These are phyloP conservation scores for Gastrodia elata DNA, from an alignment of 106 monocot genomes.

Conservation along the genomic window DNA sequence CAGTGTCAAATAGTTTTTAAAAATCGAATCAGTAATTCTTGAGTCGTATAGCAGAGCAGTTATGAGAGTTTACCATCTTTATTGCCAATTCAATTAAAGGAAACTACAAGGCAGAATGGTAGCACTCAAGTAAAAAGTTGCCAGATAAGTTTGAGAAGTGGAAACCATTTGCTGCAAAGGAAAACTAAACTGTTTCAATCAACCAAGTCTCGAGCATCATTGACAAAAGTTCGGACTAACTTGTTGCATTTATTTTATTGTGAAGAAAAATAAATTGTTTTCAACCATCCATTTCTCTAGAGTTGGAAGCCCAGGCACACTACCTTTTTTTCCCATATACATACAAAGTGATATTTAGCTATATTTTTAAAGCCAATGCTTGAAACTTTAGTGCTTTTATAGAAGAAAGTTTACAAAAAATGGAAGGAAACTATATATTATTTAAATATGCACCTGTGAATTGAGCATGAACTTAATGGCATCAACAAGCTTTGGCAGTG, in stretches of 20 bases:
- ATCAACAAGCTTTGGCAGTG: slow-evolving; percentile 12
- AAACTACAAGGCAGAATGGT: too few relatives aligned
- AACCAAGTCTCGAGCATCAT: too few relatives aligned
- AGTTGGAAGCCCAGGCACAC: background rate
- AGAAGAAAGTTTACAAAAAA: background rate
- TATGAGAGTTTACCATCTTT: too few relatives aligned
- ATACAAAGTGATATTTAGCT: background rate
- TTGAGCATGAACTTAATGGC: slow-evolving; percentile 23
- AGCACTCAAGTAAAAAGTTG: too few relatives aligned
- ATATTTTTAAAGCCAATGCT: background rate
- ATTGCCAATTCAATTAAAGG: too few relatives aligned
- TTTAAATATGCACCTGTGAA: slow-evolving; percentile 4
- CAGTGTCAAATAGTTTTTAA: too few relatives aligned
- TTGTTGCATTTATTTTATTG: background rate
- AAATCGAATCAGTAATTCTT: too few relatives aligned
- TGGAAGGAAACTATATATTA: background rate
- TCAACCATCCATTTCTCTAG: background rate
- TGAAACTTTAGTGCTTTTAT: background rate
- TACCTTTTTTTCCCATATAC: background rate
- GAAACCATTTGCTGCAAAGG: too few relatives aligned
- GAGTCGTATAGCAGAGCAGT: too few relatives aligned
- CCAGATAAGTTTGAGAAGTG: too few relatives aligned
- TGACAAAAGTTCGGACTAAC: too few relatives aligned
- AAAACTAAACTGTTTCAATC: too few relatives aligned
- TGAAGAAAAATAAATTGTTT: background rate